A percentile compares a stretch with the other conserved stretches of the same genome.
Evolutionary conservation across 331 rosid species (phyloP).

Genomic region (Acacia concinna): DNA sequence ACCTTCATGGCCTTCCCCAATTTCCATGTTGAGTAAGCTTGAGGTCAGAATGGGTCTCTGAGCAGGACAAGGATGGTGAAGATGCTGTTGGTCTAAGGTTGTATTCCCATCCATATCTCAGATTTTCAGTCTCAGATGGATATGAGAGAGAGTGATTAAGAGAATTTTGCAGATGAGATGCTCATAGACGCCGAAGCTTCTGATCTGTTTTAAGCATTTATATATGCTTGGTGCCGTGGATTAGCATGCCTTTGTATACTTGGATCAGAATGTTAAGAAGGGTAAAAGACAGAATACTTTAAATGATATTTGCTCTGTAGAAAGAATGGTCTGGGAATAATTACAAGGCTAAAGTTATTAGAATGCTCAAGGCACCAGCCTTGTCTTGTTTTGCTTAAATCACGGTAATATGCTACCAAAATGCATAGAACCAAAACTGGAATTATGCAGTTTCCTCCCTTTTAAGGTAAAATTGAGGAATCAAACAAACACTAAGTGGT

Average conservation of each 20-base stretch:
- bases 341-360: neutral
- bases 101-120: slow-evolving; percentile 33
- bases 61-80: slow-evolving; percentile 24
- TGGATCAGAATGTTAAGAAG: slow-evolving; percentile 24
- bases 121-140: slow-evolving; percentile 1
- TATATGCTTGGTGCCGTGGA: slow-evolving; percentile 32
- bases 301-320: slow-evolving; percentile 23
- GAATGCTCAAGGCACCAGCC: slow-evolving; percentile 20
- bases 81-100: slow-evolving; percentile 27
- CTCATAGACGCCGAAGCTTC: slow-evolving; percentile 11
- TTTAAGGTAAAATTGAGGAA: neutral
- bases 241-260: slow-evolving; percentile 25
- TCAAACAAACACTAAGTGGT: neutral
- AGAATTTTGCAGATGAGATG: slow-evolving; percentile 2
- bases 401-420: slow-evolving; percentile 13
- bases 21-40: slow-evolving; percentile 30
- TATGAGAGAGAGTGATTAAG: neutral
- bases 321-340: slow-evolving; percentile 31
- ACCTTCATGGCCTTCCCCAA: slow-evolving; percentile 17
- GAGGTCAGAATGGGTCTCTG: slow-evolving; percentile 29
- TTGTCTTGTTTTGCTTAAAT: slow-evolving; percentile 30
- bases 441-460: slow-evolving; percentile 2
- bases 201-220: neutral
- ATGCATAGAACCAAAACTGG: slow-evolving; percentile 3
- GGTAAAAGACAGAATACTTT: slow-evolving; percentile 15